phyloP scores from a whole-genome alignment of 805 yeast species.

The Aciculoconidium aculeatum region DNA sequence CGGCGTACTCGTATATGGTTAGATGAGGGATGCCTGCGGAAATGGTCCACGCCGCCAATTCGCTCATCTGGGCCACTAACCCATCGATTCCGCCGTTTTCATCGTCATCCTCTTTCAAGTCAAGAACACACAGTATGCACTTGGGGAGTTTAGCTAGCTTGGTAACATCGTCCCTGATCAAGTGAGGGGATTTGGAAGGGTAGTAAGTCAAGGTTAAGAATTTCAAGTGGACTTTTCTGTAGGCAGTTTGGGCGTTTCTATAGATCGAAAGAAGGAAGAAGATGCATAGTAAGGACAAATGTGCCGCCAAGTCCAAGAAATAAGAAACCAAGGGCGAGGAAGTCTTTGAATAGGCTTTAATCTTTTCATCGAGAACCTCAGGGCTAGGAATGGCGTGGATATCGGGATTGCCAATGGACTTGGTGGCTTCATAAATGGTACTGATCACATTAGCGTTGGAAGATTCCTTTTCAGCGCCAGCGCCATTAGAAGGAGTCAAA shows the following conservation, averaged over 20 bases:
- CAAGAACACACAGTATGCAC: conserved; percentile 69
- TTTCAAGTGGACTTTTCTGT: conserved; percentile 49
- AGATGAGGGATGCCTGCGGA: conserved; percentile 76
- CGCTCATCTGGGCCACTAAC: conserved; percentile 68
- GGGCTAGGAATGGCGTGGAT: no score
- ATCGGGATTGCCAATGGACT: no score
- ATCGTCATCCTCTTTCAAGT: conserved; percentile 66
- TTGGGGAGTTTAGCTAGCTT: conserved; percentile 72
- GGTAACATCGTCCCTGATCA: conserved; percentile 77
- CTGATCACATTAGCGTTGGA: no score
- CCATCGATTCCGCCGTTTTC: conserved; percentile 90
- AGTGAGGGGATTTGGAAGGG: conserved; percentile 69
- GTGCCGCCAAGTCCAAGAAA: conserved; percentile 15
- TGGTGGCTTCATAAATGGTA: no score
- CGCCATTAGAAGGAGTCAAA: no score
- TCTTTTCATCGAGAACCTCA: no score
- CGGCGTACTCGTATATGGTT: conserved; percentile 75
- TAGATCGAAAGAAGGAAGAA: conserved; percentile 53
- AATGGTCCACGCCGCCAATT: conserved; percentile 80
- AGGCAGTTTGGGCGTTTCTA: conserved; percentile 46
- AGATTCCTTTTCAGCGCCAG: no score
- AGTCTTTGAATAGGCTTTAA: no score
- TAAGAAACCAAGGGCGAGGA: no score
- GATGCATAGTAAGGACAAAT: conserved; percentile 43
- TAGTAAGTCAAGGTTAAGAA: conserved; percentile 58